phyloP scores from a whole-genome alignment of 768 basidiomycete species.

The Boletus rubescentipes region DNA sequence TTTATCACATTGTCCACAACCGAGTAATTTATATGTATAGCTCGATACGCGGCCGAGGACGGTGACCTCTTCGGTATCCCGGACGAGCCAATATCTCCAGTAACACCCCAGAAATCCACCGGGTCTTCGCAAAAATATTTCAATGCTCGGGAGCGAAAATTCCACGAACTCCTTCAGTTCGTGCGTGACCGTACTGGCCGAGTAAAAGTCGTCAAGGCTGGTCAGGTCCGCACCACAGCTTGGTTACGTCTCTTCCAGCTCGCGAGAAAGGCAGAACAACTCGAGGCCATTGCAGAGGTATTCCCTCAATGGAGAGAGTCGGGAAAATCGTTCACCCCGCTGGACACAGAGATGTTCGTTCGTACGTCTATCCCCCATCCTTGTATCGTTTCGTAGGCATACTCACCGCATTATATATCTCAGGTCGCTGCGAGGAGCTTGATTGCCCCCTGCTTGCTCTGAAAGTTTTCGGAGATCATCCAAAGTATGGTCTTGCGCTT shows the following conservation, averaged over 20 bases:
- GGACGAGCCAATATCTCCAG: not conserved
- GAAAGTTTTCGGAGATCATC: slow-evolving; percentile 58
- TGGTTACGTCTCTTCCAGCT: slow-evolving; percentile 55
- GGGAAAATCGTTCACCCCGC: slow-evolving; percentile 37
- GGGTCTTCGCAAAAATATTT: not conserved
- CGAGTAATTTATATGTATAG: slow-evolving; percentile 13
- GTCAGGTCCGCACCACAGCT: slow-evolving; percentile 43
- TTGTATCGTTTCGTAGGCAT: not conserved
- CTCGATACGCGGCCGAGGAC: slow-evolving; percentile 7
- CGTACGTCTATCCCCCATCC: slow-evolving; percentile 41
- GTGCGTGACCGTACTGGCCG: slow-evolving; percentile 30
- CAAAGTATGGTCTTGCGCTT: slow-evolving; percentile 58
- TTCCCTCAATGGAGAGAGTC: slow-evolving; percentile 53
- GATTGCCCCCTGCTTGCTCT: slow-evolving; percentile 55
- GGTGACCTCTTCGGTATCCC: slow-evolving; percentile 13
- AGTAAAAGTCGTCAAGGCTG: slow-evolving; percentile 28
- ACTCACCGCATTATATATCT: not conserved
- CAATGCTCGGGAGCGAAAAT: slow-evolving; percentile 21
- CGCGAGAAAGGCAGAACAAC: slow-evolving; percentile 48
- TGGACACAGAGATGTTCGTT: slow-evolving; percentile 49
- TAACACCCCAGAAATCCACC: not conserved
- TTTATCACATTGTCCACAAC: not conserved
- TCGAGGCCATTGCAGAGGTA: slow-evolving; percentile 44
- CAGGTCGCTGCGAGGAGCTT: slow-evolving; percentile 65
- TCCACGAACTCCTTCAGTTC: slow-evolving; percentile 25